Percentiles rank a stretch among this genome's conserved stretches.
These are phyloP conservation scores for Fusarium clavum DNA, from an alignment of 2,329 filamentous ascomycete genomes.

Conservation along the genomic window DNA sequence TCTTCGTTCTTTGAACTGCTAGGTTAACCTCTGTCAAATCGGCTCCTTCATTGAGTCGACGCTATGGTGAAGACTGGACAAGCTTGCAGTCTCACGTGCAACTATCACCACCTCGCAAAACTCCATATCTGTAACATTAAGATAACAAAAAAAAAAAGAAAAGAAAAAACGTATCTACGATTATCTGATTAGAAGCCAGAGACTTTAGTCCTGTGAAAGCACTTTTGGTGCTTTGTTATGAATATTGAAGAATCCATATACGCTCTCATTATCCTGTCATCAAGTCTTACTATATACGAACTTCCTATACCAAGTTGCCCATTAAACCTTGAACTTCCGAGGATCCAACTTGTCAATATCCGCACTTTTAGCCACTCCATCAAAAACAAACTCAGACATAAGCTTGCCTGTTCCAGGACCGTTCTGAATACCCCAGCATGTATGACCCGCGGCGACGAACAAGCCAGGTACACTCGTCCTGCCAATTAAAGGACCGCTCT, in stretches of 20 bases:
- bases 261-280: background rate
- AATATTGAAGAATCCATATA: background rate
- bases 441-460: constrained; percentile 88
- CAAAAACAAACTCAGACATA: constrained; percentile 82
- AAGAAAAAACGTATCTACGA: too few relatives aligned
- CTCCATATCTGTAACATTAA: too few relatives aligned
- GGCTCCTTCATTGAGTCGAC: too few relatives aligned
- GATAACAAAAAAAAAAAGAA: too few relatives aligned
- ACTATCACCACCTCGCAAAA: too few relatives aligned
- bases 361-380: constrained; percentile 76
- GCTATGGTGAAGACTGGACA: too few relatives aligned
- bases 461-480: constrained; percentile 78
- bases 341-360: constrained; percentile 76
- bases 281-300: background rate
- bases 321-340: constrained; percentile 67
- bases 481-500: constrained; percentile 80
- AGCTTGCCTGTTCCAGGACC: constrained; percentile 86
- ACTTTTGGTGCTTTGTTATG: too few relatives aligned
- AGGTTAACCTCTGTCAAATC: too few relatives aligned
- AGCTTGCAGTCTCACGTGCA: too few relatives aligned
- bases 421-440: constrained; percentile 99
- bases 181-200: too few relatives aligned
- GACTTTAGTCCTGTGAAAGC: too few relatives aligned
- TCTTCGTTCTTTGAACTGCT: too few relatives aligned
- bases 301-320: background rate